Percentiles rank a stretch among this genome's conserved stretches.
phyloP scores from a whole-genome alignment of 805 yeast genomes.

The Kuraishia hungarica region DNA sequence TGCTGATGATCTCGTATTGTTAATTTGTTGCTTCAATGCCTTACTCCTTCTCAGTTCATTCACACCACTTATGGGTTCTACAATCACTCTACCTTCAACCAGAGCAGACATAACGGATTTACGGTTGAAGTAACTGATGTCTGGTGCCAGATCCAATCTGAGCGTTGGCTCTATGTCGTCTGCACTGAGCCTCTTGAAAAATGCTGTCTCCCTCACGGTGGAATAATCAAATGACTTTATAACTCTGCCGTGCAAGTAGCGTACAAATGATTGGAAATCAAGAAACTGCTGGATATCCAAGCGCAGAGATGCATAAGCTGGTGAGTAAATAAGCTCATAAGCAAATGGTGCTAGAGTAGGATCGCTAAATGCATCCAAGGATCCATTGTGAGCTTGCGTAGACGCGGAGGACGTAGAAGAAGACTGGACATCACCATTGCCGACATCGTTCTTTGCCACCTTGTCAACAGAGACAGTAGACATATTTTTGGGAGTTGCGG shows the following conservation, averaged over 20 bases:
- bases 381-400: background rate
- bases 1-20: conserved; percentile 9
- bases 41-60: conserved; percentile 60
- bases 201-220: conserved; percentile 39
- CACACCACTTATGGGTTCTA: conserved; percentile 81
- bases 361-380: conserved; percentile 2
- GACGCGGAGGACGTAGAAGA: background rate
- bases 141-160: conserved; percentile 54
- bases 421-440: conserved; percentile 2
- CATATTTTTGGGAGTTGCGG: background rate
- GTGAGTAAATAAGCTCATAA: conserved; percentile 16
- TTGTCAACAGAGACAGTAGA: background rate
- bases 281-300: conserved; percentile 34
- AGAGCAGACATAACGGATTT: conserved; percentile 57
- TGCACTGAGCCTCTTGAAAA: conserved; percentile 53
- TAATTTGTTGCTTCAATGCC: conserved; percentile 2
- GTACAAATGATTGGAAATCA: conserved; percentile 33
- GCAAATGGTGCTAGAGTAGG: conserved; percentile 13
- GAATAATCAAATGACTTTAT: conserved; percentile 7
- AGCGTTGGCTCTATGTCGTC: conserved; percentile 79
- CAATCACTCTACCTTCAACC: conserved; percentile 70
- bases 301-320: conserved; percentile 24
- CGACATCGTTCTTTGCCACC: background rate
- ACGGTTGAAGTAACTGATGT: conserved; percentile 52
- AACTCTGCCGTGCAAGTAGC: conserved; percentile 3